Evolutionary conservation across 495 filamentous ascomycete species (phyloP), one percentile per base, ranked within the genome.

Genomic region (Collariella sp.): DNA sequence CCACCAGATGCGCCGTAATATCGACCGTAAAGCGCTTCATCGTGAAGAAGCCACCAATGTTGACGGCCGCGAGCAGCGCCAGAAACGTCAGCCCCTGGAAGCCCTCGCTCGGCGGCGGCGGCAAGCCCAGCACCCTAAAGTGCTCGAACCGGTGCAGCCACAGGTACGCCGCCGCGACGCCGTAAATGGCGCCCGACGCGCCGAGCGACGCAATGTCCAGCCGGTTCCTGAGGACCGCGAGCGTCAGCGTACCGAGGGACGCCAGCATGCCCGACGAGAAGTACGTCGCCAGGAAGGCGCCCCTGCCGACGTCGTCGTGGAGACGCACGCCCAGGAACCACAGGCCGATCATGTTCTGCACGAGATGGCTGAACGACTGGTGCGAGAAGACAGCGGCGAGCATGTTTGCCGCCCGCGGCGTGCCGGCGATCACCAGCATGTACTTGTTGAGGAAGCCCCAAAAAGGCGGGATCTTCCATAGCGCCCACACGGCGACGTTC

Each of bases 241-340:
- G 67, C 11, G 74, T 61, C 46, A 96, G 71, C 22, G 82, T 84
- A 2, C 73, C 66, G 54, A 88, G 78, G 39, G 83, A 84, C 29
- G 82, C 84, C 12, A 88, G 22, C 0, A 79, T 77, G 38, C 88
- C 91, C 3, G 80, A 73, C 0, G 80, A 69, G 35, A 94, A 60
- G 67, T 89, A 94, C 6, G 95, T 72, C 7, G 84, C 83, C 4
- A 98, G 72, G 69, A 96, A 95, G 55, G 83, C 80, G 36, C 85
- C 89, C 18, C 91, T 80, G 38, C 90, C 91, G 49, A 96, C 78
- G 50, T 95, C 84, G 60, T 96, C 90, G 72, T 95, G 88, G 13
- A 93, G 59, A 0, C 69, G 68, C 11, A 69, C 70, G 34, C 76
- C 78, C 22, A 78, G 55, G 56, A 81, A 66, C 70, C 71, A 78